These are phyloP conservation scores for Paecilomyces sp. DNA, from an alignment of 2,329 filamentous ascomycete genomes.

Conservation along the genomic window DNA sequence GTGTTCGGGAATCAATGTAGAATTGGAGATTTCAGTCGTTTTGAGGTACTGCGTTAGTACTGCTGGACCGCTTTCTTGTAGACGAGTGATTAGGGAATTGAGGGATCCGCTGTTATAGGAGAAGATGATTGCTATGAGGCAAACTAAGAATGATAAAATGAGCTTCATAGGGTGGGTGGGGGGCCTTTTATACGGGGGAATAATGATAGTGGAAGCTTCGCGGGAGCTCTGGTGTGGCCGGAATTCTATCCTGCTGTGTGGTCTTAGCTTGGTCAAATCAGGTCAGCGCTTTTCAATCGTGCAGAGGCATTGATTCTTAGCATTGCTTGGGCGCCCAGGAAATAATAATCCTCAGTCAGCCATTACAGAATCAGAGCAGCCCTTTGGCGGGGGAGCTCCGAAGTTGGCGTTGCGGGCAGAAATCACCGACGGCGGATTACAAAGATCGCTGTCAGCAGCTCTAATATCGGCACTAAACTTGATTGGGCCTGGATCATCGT, in stretches of 20 bases:
- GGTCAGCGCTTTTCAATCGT: not conserved
- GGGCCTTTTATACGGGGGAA: constrained; percentile 23
- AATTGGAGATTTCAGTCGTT: constrained; percentile 3
- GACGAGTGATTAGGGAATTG: constrained; percentile 11
- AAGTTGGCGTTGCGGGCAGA: not conserved
- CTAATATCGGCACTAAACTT: not conserved
- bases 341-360: constrained; percentile 17
- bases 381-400: not conserved
- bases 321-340: constrained; percentile 11
- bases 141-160: constrained; percentile 29
- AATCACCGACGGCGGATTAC: constrained; percentile 10
- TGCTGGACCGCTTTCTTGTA: constrained; percentile 11
- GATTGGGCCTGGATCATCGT: not conserved
- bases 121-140: constrained; percentile 25
- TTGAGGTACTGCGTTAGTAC: constrained; percentile 10
- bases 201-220: constrained; percentile 17
- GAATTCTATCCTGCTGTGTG: not conserved
- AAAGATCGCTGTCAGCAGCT: constrained; percentile 20
- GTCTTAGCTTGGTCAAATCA: not conserved
- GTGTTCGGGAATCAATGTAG: constrained; percentile 1
- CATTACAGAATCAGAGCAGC: not conserved
- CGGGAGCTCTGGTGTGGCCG: constrained; percentile 1
- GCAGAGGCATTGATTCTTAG: not conserved
- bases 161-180: constrained; percentile 22
- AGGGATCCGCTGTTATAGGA: constrained; percentile 14